phyloP scores from a whole-genome alignment of 768 basidiomycete species.

The Tephrocybe sp. region DNA sequence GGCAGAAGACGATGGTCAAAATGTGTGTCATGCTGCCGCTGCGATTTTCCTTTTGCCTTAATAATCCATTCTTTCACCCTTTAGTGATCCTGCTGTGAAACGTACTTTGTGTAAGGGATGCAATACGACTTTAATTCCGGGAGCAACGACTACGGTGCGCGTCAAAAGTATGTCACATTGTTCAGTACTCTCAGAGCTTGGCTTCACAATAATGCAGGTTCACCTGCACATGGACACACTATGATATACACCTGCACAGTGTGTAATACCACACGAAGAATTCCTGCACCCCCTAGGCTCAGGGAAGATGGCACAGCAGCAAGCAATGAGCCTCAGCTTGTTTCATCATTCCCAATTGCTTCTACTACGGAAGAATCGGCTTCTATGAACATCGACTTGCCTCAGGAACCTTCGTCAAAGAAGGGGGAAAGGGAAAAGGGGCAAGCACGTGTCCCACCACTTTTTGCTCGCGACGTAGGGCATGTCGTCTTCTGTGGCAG shows the following conservation, averaged over 20 bases:
- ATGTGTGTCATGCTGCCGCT: slow-evolving; percentile 49
- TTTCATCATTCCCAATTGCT: background rate
- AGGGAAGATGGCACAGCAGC: background rate
- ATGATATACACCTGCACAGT: slow-evolving; percentile 58
- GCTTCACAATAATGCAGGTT: slow-evolving; percentile 22
- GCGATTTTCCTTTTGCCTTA: background rate
- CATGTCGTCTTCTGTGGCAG: slow-evolving; percentile 72
- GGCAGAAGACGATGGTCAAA: slow-evolving; percentile 74
- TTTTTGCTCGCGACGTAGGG: slow-evolving; percentile 63
- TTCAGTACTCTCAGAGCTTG: background rate
- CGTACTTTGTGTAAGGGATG: slow-evolving; percentile 77
- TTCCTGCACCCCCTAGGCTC: slow-evolving; percentile 62
- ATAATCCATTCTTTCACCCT: background rate
- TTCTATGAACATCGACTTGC: slow-evolving; percentile 1
- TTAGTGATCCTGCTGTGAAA: slow-evolving; percentile 82
- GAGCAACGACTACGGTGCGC: slow-evolving; percentile 63
- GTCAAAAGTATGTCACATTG: slow-evolving; percentile 51
- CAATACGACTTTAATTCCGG: slow-evolving; percentile 63
- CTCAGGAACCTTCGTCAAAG: background rate
- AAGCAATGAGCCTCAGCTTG: background rate
- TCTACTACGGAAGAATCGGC: background rate
- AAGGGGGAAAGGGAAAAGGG: slow-evolving; percentile 18
- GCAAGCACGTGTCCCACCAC: slow-evolving; percentile 48
- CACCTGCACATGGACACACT: slow-evolving; percentile 48
- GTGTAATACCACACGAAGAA: slow-evolving; percentile 59